A percentile compares a stretch with the other conserved stretches of the same genome.
These are phyloP conservation scores for Fusarium camptoceras DNA, from an alignment of 2,329 filamentous ascomycete genomes.

Conservation along the genomic window DNA sequence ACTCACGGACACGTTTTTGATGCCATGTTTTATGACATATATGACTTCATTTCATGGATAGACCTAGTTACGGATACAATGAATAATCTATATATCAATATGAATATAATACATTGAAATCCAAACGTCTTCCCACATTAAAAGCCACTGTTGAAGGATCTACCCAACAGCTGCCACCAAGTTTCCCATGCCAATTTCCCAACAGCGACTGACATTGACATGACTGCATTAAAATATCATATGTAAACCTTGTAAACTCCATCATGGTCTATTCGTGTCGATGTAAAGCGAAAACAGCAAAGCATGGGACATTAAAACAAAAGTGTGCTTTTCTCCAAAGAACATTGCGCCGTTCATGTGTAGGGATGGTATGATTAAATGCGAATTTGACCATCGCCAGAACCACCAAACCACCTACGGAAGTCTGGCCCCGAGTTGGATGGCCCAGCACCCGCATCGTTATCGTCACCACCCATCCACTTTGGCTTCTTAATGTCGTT, in stretches of 20 bases:
- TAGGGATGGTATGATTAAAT: conserved; percentile 31
- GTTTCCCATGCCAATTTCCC: conserved; percentile 1
- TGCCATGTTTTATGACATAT: conserved; percentile 20
- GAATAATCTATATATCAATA: conserved; percentile 5
- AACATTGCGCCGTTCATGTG: conserved; percentile 17
- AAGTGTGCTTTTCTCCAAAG: conserved; percentile 23
- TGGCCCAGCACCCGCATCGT: conserved; percentile 44
- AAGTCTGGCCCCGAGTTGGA: conserved; percentile 55
- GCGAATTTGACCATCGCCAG: conserved; percentile 51
- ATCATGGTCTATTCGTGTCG: conserved; percentile 16
- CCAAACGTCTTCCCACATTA: conserved; percentile 15
- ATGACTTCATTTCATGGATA: conserved; percentile 26
- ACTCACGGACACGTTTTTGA: conserved; percentile 34
- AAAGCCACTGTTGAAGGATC: not conserved
- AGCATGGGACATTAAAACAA: conserved; percentile 28
- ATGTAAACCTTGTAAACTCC: conserved; percentile 38
- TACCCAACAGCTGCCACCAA: conserved; percentile 1
- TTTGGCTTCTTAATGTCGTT: conserved; percentile 80
- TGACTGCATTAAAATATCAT: conserved; percentile 17
- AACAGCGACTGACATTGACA: not conserved
- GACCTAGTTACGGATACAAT: conserved; percentile 11
- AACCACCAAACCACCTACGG: conserved; percentile 67
- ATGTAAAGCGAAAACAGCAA: conserved; percentile 15
- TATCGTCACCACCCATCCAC: conserved; percentile 77
- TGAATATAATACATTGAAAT: conserved; percentile 18